Percentiles rank a stretch among this genome's conserved stretches.
phyloP scores from a whole-genome alignment of 2,329 filamentous ascomycete genomes.

The Trichoderma asperellum region DNA sequence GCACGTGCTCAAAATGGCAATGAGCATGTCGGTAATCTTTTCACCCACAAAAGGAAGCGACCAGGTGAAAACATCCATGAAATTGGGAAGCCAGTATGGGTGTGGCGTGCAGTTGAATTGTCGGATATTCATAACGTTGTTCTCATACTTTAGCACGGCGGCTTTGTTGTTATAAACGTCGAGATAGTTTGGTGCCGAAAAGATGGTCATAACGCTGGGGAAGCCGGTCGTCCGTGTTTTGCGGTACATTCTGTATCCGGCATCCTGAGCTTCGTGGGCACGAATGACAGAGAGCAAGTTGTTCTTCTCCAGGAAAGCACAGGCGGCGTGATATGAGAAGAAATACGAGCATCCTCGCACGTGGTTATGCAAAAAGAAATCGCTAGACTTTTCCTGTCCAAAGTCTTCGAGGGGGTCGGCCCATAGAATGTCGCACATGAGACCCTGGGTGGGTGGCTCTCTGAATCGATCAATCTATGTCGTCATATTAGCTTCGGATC shows the following conservation, averaged over 20 bases:
- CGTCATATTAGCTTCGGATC: constrained; percentile 29
- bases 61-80: constrained; percentile 99
- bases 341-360: constrained; percentile 99
- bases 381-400: constrained; percentile 96
- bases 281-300: constrained; percentile 96
- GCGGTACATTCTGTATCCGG: constrained; percentile 97
- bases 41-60: constrained; percentile 97
- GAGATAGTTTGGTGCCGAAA: constrained; percentile 97
- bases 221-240: constrained; percentile 98
- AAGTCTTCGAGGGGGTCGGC: constrained; percentile 98
- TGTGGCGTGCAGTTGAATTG: constrained; percentile 99
- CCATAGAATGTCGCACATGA: constrained; percentile 99
- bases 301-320: constrained; percentile 98
- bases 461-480: constrained; percentile 91
- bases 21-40: constrained; percentile 99
- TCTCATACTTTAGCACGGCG: constrained; percentile 97
- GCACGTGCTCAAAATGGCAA: constrained; percentile 96
- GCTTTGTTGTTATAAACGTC: constrained; percentile 99
- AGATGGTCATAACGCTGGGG: constrained; percentile 99
- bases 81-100: constrained; percentile 99
- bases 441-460: constrained; percentile 92
- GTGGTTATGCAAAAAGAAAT: constrained; percentile 98
- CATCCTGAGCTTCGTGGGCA: constrained; percentile 97
- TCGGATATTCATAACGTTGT: constrained; percentile 99
- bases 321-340: constrained; percentile 97